Conservation (phyloP, 345 rosid genomes). For the Durio zibethinus region DNA sequence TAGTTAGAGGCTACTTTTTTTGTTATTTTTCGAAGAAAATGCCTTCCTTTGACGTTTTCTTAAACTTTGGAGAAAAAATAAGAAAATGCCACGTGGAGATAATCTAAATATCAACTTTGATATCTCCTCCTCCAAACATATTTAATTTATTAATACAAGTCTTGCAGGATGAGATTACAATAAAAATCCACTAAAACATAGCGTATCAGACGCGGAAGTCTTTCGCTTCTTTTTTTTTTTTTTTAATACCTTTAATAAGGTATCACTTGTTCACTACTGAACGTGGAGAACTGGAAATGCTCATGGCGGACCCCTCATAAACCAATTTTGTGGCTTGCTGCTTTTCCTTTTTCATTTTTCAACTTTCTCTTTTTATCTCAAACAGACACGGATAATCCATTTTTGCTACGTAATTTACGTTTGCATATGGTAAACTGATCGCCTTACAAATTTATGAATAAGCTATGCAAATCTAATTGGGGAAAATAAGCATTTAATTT, state of each 20-base stretch:
- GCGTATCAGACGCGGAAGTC: not conserved
- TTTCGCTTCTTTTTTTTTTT: not conserved
- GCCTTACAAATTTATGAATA: not conserved
- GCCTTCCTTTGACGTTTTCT: not conserved
- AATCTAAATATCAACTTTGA: no score
- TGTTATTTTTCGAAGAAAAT: no score
- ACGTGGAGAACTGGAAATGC: not conserved
- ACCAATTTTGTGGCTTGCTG: not conserved
- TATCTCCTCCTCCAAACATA: no score
- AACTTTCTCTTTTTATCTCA: not conserved
- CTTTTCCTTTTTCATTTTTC: not conserved
- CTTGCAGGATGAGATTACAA: not conserved
- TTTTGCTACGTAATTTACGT: not conserved
- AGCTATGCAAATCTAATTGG: not conserved
- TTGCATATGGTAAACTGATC: not conserved
- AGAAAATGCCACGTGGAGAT: no score
- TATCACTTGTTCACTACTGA: not conserved
- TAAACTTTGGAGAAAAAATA: not conserved
- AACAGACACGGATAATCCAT: not conserved
- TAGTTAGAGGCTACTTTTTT: no score
- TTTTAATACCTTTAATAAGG: not conserved
- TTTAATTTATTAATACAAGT: no score
- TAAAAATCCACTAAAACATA: not conserved
- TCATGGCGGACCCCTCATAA: not conserved
- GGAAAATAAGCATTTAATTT: not conserved